Conservation (phyloP, 2,329 filamentous ascomycete genomes). For the Venturia nashicola region DNA sequence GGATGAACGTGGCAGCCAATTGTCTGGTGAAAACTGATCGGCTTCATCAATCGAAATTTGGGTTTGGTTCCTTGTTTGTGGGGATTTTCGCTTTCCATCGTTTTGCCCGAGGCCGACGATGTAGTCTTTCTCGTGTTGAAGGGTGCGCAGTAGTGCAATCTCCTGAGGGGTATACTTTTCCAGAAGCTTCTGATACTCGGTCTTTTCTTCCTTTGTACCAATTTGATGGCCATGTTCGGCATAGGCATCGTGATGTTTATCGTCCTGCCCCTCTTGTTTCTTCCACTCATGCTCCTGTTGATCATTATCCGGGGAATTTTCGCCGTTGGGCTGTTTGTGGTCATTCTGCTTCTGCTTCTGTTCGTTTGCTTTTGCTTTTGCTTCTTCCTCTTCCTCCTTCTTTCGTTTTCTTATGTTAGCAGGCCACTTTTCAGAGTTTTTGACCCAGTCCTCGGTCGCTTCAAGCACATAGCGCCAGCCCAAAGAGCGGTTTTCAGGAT, state of each 20-base stretch:
- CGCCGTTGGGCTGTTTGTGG: constrained; percentile 8
- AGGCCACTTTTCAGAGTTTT: constrained; percentile 36
- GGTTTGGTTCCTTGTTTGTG: constrained; percentile 20
- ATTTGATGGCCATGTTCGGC: constrained; percentile 15
- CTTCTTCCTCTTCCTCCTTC: constrained; percentile 21
- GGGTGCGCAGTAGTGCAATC: constrained; percentile 27
- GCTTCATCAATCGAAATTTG: constrained; percentile 32
- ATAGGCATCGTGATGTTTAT: constrained; percentile 27
- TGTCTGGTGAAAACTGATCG: constrained; percentile 41
- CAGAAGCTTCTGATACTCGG: constrained; percentile 20
- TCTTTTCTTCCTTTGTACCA: constrained; percentile 11
- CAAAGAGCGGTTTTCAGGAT: constrained; percentile 31
- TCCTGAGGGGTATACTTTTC: constrained; percentile 30
- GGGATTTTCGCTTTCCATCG: constrained; percentile 28
- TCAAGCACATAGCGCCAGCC: constrained; percentile 40
- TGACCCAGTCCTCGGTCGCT: constrained; percentile 37
- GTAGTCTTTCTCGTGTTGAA: constrained; percentile 34
- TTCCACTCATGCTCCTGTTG: constrained; percentile 19
- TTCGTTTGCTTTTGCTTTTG: constrained; percentile 19
- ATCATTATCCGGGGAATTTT: constrained; percentile 11
- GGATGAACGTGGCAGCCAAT: constrained; percentile 38
- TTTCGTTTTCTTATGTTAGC: constrained; percentile 30
- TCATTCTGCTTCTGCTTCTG: constrained; percentile 13
- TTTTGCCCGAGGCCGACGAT: constrained; percentile 29
- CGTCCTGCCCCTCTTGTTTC: constrained; percentile 19